Conservation (phyloP, 2,329 filamentous ascomycete species). For the Fusarium pseudograminearum region DNA sequence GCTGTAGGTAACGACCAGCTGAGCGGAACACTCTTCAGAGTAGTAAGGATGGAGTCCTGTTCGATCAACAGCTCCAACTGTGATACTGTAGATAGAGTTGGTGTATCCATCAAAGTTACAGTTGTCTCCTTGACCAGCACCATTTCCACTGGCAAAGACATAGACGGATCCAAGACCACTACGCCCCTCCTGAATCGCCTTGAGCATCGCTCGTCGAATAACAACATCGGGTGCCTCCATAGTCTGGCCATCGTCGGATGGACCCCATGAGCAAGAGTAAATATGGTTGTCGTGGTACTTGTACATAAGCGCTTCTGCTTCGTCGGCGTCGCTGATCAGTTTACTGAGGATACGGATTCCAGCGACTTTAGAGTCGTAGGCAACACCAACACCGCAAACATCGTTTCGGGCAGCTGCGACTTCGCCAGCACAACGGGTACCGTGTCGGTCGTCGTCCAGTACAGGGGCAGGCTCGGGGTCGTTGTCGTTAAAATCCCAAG, state of each 20-base stretch:
- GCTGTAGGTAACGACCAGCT: constrained; percentile 96
- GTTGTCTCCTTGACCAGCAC: constrained; percentile 87
- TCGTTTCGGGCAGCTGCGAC: constrained; percentile 92
- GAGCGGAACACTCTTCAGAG: constrained; percentile 94
- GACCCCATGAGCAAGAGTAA: constrained; percentile 99
- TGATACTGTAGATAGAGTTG: constrained; percentile 99
- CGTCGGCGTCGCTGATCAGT: constrained; percentile 90
- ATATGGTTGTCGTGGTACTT: constrained; percentile 92
- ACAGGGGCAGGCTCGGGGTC: constrained; percentile 81
- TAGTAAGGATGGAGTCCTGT: constrained; percentile 93
- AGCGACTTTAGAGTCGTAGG: constrained; percentile 90
- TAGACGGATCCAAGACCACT: constrained; percentile 88
- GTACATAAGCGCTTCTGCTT: constrained; percentile 93
- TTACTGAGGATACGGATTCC: constrained; percentile 94
- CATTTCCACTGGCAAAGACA: constrained; percentile 95
- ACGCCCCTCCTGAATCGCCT: constrained; percentile 89
- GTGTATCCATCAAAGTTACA: constrained; percentile 99
- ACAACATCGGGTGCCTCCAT: constrained; percentile 95
- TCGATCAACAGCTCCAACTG: constrained; percentile 91
- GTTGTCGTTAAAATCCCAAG: constrained; percentile 95
- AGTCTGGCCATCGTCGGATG: constrained; percentile 89
- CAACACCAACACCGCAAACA: constrained; percentile 94
- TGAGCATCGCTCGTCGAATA: constrained; percentile 90
- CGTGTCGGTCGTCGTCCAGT: constrained; percentile 88
- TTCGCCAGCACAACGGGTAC: constrained; percentile 94